These are phyloP conservation scores for Acephala macrosclerotiorum DNA, from an alignment of 2,329 filamentous ascomycete genomes.

Conservation along the genomic window DNA sequence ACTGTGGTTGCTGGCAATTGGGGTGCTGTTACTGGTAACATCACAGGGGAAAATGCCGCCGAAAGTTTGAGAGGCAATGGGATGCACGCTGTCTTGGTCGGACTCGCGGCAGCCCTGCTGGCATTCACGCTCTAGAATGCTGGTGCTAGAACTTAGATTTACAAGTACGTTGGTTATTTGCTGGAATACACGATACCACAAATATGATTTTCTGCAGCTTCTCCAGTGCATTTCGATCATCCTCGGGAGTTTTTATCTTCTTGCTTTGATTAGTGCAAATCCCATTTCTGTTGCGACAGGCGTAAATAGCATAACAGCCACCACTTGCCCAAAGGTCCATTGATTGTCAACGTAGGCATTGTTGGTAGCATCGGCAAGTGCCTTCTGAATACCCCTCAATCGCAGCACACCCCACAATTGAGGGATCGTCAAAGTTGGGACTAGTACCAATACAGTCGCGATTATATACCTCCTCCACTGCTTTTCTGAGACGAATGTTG, in stretches of 20 bases:
- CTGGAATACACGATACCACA: no score
- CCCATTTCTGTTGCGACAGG: constrained; percentile 22
- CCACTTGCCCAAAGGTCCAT: constrained; percentile 30
- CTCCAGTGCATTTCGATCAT: no score
- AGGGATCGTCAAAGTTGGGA: constrained; percentile 21
- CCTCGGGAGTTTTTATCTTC: no score
- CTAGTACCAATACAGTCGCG: not conserved
- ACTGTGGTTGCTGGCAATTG: constrained; percentile 3
- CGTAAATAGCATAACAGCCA: constrained; percentile 27
- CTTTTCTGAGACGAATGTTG: not conserved
- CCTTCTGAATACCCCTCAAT: constrained; percentile 22
- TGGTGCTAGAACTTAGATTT: not conserved
- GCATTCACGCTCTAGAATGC: not conserved
- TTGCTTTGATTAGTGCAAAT: not conserved
- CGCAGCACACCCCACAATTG: constrained; percentile 26
- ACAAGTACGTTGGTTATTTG: not conserved
- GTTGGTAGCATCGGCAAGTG: constrained; percentile 15
- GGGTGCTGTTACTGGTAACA: not conserved
- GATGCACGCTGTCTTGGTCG: not conserved
- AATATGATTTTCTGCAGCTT: not conserved
- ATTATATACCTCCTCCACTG: not conserved
- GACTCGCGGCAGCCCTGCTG: not conserved
- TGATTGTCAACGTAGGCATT: constrained; percentile 26
- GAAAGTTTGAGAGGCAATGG: not conserved
- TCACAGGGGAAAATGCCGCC: not conserved